phyloP scores from a whole-genome alignment of 768 basidiomycete species.

The Leccinum imitatum region DNA sequence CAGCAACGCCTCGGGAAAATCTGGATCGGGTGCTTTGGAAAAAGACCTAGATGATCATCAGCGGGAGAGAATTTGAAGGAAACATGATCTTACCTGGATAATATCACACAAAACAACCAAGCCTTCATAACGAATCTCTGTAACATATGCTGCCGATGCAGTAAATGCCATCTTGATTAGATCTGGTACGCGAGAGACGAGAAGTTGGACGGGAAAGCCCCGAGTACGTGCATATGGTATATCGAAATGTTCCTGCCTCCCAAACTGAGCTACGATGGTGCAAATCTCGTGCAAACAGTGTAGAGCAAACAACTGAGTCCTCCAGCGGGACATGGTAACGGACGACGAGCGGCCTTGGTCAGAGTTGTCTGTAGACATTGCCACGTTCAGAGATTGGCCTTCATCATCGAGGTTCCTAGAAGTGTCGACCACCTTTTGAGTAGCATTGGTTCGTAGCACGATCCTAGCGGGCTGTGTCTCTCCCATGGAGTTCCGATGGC shows the following conservation, averaged over 20 bases:
- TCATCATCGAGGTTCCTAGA: conserved; percentile 79
- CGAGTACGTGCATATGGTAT: conserved; percentile 62
- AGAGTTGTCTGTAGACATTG: conserved; percentile 34
- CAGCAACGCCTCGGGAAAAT: conserved; percentile 84
- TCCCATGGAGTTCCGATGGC: conserved; percentile 33
- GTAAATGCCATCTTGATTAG: conserved; percentile 98
- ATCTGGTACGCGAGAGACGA: conserved; percentile 86
- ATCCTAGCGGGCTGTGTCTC: conserved; percentile 49
- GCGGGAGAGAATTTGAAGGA: neutral
- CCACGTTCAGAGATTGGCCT: conserved; percentile 83
- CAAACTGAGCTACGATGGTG: conserved; percentile 65
- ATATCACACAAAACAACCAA: conserved; percentile 87
- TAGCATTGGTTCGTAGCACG: conserved; percentile 90
- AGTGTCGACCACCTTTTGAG: conserved; percentile 69
- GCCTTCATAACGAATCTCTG: conserved; percentile 91
- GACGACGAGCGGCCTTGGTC: conserved; percentile 36
- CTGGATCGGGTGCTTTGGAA: conserved; percentile 82
- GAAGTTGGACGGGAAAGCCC: conserved; percentile 57
- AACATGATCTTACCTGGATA: conserved; percentile 62
- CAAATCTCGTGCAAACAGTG: conserved; percentile 92
- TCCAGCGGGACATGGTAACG: conserved; percentile 79
- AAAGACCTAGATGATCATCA: conserved; percentile 64
- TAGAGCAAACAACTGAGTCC: conserved; percentile 93
- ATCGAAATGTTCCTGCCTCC: conserved; percentile 82
- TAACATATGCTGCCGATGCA: conserved; percentile 94